Conservation (phyloP, 768 basidiomycete genomes). For the Pholiota conissans region DNA sequence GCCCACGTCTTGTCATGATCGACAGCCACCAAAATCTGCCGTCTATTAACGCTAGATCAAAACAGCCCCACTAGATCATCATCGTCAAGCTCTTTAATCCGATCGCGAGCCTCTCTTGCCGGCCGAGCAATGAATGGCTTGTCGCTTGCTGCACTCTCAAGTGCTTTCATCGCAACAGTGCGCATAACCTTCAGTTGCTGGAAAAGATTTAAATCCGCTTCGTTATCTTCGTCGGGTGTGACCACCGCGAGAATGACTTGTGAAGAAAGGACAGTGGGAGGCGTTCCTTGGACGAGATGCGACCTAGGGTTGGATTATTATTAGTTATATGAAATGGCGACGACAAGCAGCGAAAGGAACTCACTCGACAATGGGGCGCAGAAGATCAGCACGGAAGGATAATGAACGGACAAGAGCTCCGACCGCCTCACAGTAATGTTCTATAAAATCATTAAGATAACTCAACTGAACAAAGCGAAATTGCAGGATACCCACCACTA, state of each 20-base stretch:
- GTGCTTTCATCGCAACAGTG: constrained; percentile 70
- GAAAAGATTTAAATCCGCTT: constrained; percentile 53
- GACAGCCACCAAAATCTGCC: not conserved
- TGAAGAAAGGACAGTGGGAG: constrained; percentile 61
- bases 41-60: constrained; percentile 18
- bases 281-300: constrained; percentile 67
- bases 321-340: constrained; percentile 3
- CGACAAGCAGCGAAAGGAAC: constrained; percentile 25
- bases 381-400: constrained; percentile 58
- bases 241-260: constrained; percentile 61
- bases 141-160: constrained; percentile 68
- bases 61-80: constrained; percentile 46
- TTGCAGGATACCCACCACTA: constrained; percentile 46
- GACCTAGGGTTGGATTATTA: constrained; percentile 36
- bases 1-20: no score
- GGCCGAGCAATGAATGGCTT: constrained; percentile 74
- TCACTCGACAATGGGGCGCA: constrained; percentile 69
- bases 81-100: constrained; percentile 50
- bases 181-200: constrained; percentile 60
- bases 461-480: not conserved
- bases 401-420: constrained; percentile 65
- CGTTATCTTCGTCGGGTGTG: constrained; percentile 43
- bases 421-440: constrained; percentile 67
- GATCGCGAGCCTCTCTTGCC: constrained; percentile 79
- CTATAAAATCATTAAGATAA: constrained; percentile 34